Evolutionary conservation across 2,329 filamentous ascomycete species (phyloP), one percentile per base, ranked within the genome.

Genomic region (Herpomyces periplanetae): DNA sequence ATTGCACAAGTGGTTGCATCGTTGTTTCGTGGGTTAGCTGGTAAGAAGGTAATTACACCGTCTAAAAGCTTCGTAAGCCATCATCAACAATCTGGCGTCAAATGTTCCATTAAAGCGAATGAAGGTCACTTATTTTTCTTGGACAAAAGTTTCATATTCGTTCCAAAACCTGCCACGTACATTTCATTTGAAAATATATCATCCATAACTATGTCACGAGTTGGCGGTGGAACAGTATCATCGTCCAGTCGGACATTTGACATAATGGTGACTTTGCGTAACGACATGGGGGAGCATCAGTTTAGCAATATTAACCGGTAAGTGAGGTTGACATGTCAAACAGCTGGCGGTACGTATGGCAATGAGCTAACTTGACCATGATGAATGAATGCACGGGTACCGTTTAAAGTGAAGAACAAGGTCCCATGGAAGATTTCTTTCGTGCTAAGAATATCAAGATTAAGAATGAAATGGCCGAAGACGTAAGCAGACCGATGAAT

Each of bases 21-120:
- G 38, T 71, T 96, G 27, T 96, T 96, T 53, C 59, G 68, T 28
- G 80, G 80, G 7, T 45, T 96, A 17, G 71, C 71, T 9, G 71
- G 71, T 31, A 91, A 88, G 52, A 85, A 84, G 43, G 62, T 96
- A 24, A 71, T 73, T 11, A 66, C 65, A 25, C 80, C 80, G 2
- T 80, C 73, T 18, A 75, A 75, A 40, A 73, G 88, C 38, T 96
- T 96, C 41, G 51, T 61, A 34, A 84, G 65, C 28, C 80, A 91
- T 42, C 71, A 87, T 36, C 58, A 64, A 31, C 73, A 88, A 38
- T 68, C 61, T 28, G 80, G 80, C 23, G 84, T 96, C 41, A 96
- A 96, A 44, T 96, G 80, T 41, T 85, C 73, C n/a, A 88, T 96
- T 54, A 96, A 96, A 43, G 84, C 84, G 20, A 88, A 84, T 38